Percentiles rank a stretch among this genome's conserved stretches.
These are phyloP conservation scores for Monilinia laxa DNA, from an alignment of 2,329 filamentous ascomycete genomes.

Conservation along the genomic window DNA sequence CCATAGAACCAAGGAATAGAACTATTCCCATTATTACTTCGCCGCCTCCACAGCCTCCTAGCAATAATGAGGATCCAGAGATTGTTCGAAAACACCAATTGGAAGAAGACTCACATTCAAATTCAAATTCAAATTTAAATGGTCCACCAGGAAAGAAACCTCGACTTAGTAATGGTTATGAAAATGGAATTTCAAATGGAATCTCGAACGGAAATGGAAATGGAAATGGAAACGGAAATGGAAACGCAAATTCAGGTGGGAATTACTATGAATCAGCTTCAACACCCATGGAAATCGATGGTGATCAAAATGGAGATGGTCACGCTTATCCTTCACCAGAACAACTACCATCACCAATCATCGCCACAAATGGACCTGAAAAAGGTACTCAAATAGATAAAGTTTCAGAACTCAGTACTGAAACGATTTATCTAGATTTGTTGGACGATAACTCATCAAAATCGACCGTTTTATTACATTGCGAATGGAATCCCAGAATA, in stretches of 20 bases:
- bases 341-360: constrained; percentile 51
- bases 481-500: constrained; percentile 67
- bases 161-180: constrained; percentile 62
- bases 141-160: constrained; percentile 58
- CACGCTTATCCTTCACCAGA: constrained; percentile 65
- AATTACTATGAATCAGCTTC: constrained; percentile 50
- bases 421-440: constrained; percentile 62
- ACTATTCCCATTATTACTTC: constrained; percentile 8
- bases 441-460: constrained; percentile 41
- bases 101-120: constrained; percentile 42
- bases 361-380: constrained; percentile 61
- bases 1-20: constrained; percentile 6
- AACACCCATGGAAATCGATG: constrained; percentile 49
- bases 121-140: constrained; percentile 47
- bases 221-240: constrained; percentile 33
- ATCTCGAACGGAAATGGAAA: constrained; percentile 28
- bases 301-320: constrained; percentile 48
- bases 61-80: constrained; percentile 35
- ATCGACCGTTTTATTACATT: constrained; percentile 60
- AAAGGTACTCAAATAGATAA: constrained; percentile 65
- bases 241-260: constrained; percentile 48
- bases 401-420: constrained; percentile 57
- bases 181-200: constrained; percentile 45
- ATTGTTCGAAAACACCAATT: constrained; percentile 39
- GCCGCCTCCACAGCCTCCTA: constrained; percentile 8